Base-by-base conservation (phyloP, 2,329 filamentous ascomycete genomes). In the Emmonsiellopsis sp. region DNA sequence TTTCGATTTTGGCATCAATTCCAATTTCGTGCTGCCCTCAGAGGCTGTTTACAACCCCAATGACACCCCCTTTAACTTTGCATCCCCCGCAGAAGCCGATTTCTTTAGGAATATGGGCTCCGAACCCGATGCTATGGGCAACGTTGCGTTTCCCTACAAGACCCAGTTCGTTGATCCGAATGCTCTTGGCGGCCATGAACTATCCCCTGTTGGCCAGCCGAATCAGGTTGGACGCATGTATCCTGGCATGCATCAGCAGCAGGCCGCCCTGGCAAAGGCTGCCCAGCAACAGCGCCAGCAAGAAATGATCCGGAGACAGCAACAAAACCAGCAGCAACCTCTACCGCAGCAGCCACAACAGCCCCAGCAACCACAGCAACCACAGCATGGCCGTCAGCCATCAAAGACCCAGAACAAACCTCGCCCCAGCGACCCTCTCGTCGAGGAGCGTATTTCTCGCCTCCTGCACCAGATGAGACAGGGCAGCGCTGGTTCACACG, bases 401-500 rank as follows among this genome's bases (percentile, higher is more conserved):
- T 31, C 40, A n/a, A 47, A 53, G 36, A 54, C 67, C 8, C 62
- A 67, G 42, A 55, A 55, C 58, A 69, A 70, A 55, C 55, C 65
- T 42, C 69, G 67, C 49, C 64, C 67, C 14, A 74, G 80, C 9
- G 86, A 90, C 63, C 84, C 86, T 10, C 79, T 86, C 36, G 84
- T 89, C 6, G 91, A 97, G 71, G 89, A 96, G 73, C 94, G 91
- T 70, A 96, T 97, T 61, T 89, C 88, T 27, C 89, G 93, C 67
- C 81, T 97, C 3, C 79, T 97, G 36, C 91, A 92, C 73, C 89
- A 91, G 52, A 95, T 97, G 85, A 84, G 91, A 61, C 83, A 88
- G 62, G 82, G 75, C 60, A 89, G 87, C 70, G 76, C 81, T 11
- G 71, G 75, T 6, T 39, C 77, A 4, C 71, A 75, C 31, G 76